Base-by-base conservation (phyloP, 768 basidiomycete species). In the Lentinula detonsa region DNA sequence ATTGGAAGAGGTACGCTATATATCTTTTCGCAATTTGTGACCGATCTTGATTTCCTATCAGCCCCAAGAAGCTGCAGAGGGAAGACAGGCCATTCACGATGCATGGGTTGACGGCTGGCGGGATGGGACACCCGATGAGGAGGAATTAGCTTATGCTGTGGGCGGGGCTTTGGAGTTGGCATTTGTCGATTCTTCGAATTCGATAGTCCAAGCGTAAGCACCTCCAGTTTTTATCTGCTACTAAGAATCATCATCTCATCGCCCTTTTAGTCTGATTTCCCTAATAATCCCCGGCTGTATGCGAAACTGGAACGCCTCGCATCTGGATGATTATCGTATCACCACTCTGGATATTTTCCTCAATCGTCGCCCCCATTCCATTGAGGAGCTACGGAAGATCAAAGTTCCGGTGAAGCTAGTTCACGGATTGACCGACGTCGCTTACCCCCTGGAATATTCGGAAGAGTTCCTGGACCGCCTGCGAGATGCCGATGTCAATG, bases 361-460 rank as follows among this genome's bases (percentile, higher is more conserved):
- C 8, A 40, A 63, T 1, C 62, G 64, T 8, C 40, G 28, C 1
- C 9, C 58, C 1, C 51, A 54, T 42, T 5, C 61, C 3, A 58
- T 31, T 13, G 18, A 23, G 7, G 48, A 23, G 18, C 21, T 49
- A 4, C 21, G 21, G 15, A 23, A 49, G 4, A 49, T 49, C 3
- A 23, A 49, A 15, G 18, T 10, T 1, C 48, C 48, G 2, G 48
- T 49, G 1, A 49, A 64, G 31, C 50, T 71, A 7, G 64, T 70
- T 37, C 67, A 69, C 50, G 67, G 68, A 43, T 45, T 64, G 10
- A 66, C 68, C 54, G 71, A 72, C 56, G 67, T 73, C 61, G 69
- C 68, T 37, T 69, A 65, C 35, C 55, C 61, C 16, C 33, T 69
- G 40, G 64, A 59, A 54, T 56, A 64, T 42, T 49, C 63, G 9